Evolutionary conservation across 2,329 filamentous ascomycete genomes (phyloP), one percentile per base, ranked within the genome.

Genomic region (Ophiostoma quercus): DNA sequence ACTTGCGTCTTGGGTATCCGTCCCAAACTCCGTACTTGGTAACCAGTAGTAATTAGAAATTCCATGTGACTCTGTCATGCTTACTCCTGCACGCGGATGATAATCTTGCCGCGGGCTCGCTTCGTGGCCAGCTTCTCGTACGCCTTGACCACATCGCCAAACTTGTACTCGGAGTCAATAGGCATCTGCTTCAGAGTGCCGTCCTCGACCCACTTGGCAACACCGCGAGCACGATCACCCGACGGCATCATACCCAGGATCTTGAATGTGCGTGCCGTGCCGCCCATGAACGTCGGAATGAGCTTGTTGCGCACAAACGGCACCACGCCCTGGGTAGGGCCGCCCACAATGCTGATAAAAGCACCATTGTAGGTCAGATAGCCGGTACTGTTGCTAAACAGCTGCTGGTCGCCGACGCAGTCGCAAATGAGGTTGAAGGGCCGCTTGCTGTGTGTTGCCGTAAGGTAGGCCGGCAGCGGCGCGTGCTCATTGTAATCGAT

Each of bases 351-450:
- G 68, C 73, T 76, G 68, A 79, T 67, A 69, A 79, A 84, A 25
- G 77, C 74, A 67, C 76, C 79, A 1, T 74, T 71, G 0, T 77
- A 74, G 54, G 77, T 76, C 43, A 85, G 77, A 71, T 81, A 85
- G 3, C 69, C 51, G 1, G 79, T 74, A 8, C 77, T 80, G 25
- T 80, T 71, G 9, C 73, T 70, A 73, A 82, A 86, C 25, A 86
- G 76, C 1, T 80, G 74, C 65, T 84, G 82, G 29, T 79, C 79
- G 14, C 84, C 84, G 4, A 82, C 78, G 63, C 81, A 82, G 73
- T 87, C 84, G 63, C 85, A 78, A 68, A 86, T 80, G 62, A 80
- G 74, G 74, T 85, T 79, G 63, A 82, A 80, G 0, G 77, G 71
- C n/a, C 72, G 41, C 62, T 47, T 3, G n/a, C 72, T 74, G 73